These are phyloP conservation scores for Naganishia sp. DNA, from an alignment of 1,284 basidiomycete genomes.

Conservation along the genomic window DNA sequence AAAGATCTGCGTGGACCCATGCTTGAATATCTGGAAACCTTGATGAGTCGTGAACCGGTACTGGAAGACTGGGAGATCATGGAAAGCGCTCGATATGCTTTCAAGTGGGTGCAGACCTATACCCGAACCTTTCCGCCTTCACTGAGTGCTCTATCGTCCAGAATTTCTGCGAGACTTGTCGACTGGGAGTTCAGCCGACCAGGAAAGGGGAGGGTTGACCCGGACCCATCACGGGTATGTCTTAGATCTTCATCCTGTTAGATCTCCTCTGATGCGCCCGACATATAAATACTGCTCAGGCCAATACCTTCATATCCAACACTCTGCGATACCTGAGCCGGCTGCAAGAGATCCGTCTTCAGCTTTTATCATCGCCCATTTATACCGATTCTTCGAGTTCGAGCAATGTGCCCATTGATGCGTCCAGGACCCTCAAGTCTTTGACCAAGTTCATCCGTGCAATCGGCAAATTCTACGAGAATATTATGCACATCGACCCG, in stretches of 20 bases:
- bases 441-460: slow-evolving; percentile 50
- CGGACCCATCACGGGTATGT: slow-evolving; percentile 22
- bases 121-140: not conserved
- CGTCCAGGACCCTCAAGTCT: slow-evolving; percentile 39
- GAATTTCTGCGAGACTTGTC: slow-evolving; percentile 31
- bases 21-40: slow-evolving; percentile 30
- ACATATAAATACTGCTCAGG: slow-evolving; percentile 34
- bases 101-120: slow-evolving; percentile 46
- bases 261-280: too few species aligned
- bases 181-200: slow-evolving; percentile 36
- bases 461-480: slow-evolving; percentile 53
- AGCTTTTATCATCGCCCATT: slow-evolving; percentile 43
- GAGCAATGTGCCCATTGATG: slow-evolving; percentile 30
- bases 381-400: slow-evolving; percentile 26
- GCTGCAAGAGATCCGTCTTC: slow-evolving; percentile 40
- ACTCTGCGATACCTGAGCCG: slow-evolving; percentile 47
- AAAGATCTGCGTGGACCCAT: slow-evolving; percentile 30
- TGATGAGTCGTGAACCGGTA: slow-evolving; percentile 30
- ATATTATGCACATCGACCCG: slow-evolving; percentile 50
- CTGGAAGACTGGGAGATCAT: slow-evolving; percentile 45
- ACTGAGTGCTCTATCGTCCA: not conserved
- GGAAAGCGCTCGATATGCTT: slow-evolving; percentile 52
- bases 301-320: slow-evolving; percentile 44
- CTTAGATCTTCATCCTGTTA: not conserved
- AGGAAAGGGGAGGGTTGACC: slow-evolving; percentile 39